These are phyloP conservation scores for Hypholoma sublateritium DNA, from an alignment of 768 basidiomycete species.

Conservation along the genomic window DNA sequence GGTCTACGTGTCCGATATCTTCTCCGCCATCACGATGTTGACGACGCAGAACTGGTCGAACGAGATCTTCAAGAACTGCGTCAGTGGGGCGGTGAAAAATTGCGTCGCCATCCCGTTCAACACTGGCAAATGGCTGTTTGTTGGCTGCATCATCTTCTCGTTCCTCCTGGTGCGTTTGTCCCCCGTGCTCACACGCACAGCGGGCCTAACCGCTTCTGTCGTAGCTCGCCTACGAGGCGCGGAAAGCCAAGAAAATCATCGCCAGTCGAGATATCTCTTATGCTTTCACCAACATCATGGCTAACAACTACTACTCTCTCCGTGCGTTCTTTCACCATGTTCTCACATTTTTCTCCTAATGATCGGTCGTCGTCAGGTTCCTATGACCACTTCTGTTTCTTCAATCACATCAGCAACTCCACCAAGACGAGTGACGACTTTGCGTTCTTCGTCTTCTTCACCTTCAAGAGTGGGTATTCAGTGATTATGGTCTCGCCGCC, in stretches of 20 bases:
- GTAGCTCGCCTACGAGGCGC: constrained; percentile 84
- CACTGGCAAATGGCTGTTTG: constrained; percentile 94
- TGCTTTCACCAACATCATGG: constrained; percentile 97
- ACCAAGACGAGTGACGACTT: constrained; percentile 97
- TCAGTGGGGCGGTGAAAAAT: constrained; percentile 41
- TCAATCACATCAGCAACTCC: constrained; percentile 93
- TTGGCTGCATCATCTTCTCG: constrained; percentile 98
- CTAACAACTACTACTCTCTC: constrained; percentile 94
- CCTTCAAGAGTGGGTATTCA: constrained; percentile 83
- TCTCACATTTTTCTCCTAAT: constrained; percentile 4
- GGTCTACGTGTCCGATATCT: constrained; percentile 97
- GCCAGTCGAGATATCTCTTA: constrained; percentile 95
- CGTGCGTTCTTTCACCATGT: constrained; percentile 49
- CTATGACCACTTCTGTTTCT: constrained; percentile 98
- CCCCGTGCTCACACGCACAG: not conserved
- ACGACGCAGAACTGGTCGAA: constrained; percentile 89
- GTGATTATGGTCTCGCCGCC: not conserved
- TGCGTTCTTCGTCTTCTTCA: constrained; percentile 99
- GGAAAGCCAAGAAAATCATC: constrained; percentile 92
- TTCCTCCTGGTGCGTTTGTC: constrained; percentile 76
- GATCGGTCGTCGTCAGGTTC: constrained; percentile 54
- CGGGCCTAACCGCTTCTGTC: not conserved
- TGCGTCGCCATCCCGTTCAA: constrained; percentile 88
- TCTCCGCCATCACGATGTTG: constrained; percentile 96
- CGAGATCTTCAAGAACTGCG: constrained; percentile 81